Conservation (phyloP, 2,329 filamentous ascomycete species). For the Penicillium polonicum region DNA sequence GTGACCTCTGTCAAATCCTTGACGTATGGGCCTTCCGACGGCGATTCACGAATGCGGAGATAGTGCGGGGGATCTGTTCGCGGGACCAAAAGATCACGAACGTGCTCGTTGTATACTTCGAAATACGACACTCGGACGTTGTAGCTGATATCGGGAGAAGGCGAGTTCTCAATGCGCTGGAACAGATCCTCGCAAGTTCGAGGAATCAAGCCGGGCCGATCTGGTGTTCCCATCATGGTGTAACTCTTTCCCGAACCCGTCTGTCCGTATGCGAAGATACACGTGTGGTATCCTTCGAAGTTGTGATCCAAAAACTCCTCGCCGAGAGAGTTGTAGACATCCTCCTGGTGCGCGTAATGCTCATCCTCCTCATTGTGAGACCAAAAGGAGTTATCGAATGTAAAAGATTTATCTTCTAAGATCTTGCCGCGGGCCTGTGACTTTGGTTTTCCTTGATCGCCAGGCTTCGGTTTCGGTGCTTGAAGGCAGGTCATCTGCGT, state of each 20-base stretch:
- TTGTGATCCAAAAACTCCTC: conserved; percentile 99
- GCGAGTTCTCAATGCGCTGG: conserved; percentile 80
- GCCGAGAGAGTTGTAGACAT: conserved; percentile 90
- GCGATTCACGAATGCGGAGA: conserved; percentile 94
- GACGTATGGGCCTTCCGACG: conserved; percentile 91
- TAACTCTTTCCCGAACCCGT: conserved; percentile 98
- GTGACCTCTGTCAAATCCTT: conserved; percentile 94
- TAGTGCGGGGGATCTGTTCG: conserved; percentile 80
- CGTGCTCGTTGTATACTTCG: conserved; percentile 99
- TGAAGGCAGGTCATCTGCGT: conserved; percentile 81
- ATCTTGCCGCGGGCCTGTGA: conserved; percentile 67
- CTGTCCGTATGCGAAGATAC: conserved; percentile 98
- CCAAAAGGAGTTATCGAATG: conserved; percentile 98
- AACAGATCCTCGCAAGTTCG: conserved; percentile 95
- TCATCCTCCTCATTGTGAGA: conserved; percentile 76
- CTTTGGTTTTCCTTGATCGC: conserved; percentile 54
- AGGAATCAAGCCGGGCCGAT: conserved; percentile 87
- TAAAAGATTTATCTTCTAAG: conserved; percentile 85
- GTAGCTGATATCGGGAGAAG: conserved; percentile 90
- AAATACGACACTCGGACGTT: conserved; percentile 98
- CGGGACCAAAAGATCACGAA: conserved; percentile 85
- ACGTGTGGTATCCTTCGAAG: conserved; percentile 98
- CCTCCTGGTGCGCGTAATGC: conserved; percentile 88
- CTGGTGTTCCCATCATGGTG: conserved; percentile 89
- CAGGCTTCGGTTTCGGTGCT: conserved; percentile 60